Base-by-base conservation (phyloP, 75 land plant genomes). In the Pinus tabuliformis region DNA sequence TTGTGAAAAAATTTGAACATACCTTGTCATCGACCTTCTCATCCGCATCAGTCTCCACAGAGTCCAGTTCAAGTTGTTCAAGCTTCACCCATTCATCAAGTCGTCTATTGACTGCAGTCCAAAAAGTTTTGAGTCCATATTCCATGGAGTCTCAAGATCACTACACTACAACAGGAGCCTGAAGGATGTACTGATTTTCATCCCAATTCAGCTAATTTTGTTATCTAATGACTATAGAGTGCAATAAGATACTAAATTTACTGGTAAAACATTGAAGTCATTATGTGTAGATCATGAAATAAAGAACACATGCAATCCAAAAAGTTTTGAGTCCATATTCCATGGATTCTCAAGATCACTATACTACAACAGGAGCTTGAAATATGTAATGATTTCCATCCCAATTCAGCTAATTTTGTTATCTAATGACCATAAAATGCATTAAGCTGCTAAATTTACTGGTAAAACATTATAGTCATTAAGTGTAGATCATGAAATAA, bases 11-110 rank as follows among this genome's bases (percentile, higher is more conserved):
- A 61, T 12, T 64, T 21, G 16, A 52, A 77, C 21, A 52, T 89
- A 91, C 94, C 94, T 96, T 96, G 66, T 94, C 93, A 62, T 96
- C 97, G 11, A 90, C 91, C 73, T 91, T 96, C 70, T 90, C 97
- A 81, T 91, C 94, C 61, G 82, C 87, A 78, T 86, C 97, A 22
- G 92, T 70, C 65, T 87, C 90, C 5, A 91, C 90, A 0, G 92
- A 86, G 36, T 91, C 91, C 76, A 96, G 95, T 65, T 94, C 92
- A 72, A 96, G 89, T 79, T 94, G 94, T 59, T 96, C 99, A 76
- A 93, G 83, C 80, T 91, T 96, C 21, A 91, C 94, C 97, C 99
- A 96, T 61, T 96, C 97, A 83, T 96, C 99, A 80, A 96, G 92
- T 75, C 99, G 89, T 79, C 99, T 75, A 70, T 96, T 91, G 63